Conservation (phyloP, 768 basidiomycete species). For the Calocybe indica region DNA sequence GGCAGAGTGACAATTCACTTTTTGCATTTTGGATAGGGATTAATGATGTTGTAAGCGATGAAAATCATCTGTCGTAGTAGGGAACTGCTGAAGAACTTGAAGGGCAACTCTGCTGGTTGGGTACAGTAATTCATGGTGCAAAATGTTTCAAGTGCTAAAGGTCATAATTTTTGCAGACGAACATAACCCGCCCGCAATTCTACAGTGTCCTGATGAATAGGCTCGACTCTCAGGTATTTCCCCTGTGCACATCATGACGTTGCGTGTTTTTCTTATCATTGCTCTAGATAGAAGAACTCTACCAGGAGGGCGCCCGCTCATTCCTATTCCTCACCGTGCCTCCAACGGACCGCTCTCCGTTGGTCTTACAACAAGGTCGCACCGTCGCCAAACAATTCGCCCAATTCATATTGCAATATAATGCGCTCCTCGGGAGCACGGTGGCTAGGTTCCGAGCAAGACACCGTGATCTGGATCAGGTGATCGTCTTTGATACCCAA, state of each 20-base stretch:
- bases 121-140: slow-evolving; percentile 18
- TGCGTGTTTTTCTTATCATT: not conserved
- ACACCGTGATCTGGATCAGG: slow-evolving; percentile 36
- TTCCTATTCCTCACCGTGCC: slow-evolving; percentile 63
- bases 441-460: slow-evolving; percentile 32
- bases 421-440: slow-evolving; percentile 34
- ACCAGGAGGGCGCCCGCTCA: slow-evolving; percentile 44
- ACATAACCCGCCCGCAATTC: slow-evolving; percentile 29
- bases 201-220: slow-evolving; percentile 28
- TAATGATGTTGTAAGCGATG: slow-evolving; percentile 47
- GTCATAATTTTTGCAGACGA: slow-evolving; percentile 17
- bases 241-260: not conserved
- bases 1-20: slow-evolving; percentile 46
- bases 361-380: slow-evolving; percentile 33
- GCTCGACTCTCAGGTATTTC: slow-evolving; percentile 24
- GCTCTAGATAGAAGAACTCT: slow-evolving; percentile 40
- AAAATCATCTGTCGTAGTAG: no score
- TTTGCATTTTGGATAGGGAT: slow-evolving; percentile 67
- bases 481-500: slow-evolving; percentile 49
- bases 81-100: slow-evolving; percentile 5
- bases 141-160: not conserved
- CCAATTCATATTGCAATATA: slow-evolving; percentile 40
- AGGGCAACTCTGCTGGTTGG: slow-evolving; percentile 47
- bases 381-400: slow-evolving; percentile 28
- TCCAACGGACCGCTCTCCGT: slow-evolving; percentile 49